Evolutionary conservation across 768 basidiomycete genomes (phyloP).

Genomic region (Tricholoma sp.): DNA sequence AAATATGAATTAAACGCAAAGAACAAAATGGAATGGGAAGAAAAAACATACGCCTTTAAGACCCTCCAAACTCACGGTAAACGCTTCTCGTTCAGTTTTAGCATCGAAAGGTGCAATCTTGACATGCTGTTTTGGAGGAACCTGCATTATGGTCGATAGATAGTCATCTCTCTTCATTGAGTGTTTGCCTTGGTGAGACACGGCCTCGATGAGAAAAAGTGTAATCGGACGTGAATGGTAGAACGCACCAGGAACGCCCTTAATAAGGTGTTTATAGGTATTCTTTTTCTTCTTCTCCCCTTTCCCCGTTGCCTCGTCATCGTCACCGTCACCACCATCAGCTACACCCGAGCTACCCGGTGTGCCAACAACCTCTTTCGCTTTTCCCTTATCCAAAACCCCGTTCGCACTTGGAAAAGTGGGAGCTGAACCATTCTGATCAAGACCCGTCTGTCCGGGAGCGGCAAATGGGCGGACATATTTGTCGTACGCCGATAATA

Average conservation of each 20-base stretch:
- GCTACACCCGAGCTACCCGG: constrained; percentile 28
- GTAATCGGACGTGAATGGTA: neutral
- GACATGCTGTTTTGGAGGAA: constrained; percentile 67
- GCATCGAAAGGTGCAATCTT: constrained; percentile 58
- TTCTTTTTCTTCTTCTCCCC: constrained; percentile 74
- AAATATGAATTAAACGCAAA: constrained; percentile 3
- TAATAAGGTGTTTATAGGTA: constrained; percentile 72
- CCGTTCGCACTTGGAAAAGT: constrained; percentile 16
- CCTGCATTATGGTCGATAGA: constrained; percentile 57
- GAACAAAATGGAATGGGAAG: neutral
- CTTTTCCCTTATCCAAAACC: constrained; percentile 44
- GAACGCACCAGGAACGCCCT: constrained; percentile 62
- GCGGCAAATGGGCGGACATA: constrained; percentile 58
- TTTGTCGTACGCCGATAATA: constrained; percentile 74
- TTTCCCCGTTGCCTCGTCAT: constrained; percentile 49
- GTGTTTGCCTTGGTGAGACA: constrained; percentile 54
- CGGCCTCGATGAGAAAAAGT: constrained; percentile 7
- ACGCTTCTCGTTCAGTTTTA: constrained; percentile 67
- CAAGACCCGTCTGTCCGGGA: constrained; percentile 26
- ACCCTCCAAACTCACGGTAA: constrained; percentile 67
- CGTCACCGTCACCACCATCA: constrained; percentile 45
- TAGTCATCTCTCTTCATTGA: constrained; percentile 78
- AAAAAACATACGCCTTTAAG: constrained; percentile 60
- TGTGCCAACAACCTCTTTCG: constrained; percentile 33
- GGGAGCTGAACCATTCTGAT: constrained; percentile 12